Percentiles rank a stretch among this genome's conserved stretches.
These are phyloP conservation scores for Cutaneotrichosporon arboriforme DNA, from an alignment of 1,284 basidiomycete genomes.

Conservation along the genomic window DNA sequence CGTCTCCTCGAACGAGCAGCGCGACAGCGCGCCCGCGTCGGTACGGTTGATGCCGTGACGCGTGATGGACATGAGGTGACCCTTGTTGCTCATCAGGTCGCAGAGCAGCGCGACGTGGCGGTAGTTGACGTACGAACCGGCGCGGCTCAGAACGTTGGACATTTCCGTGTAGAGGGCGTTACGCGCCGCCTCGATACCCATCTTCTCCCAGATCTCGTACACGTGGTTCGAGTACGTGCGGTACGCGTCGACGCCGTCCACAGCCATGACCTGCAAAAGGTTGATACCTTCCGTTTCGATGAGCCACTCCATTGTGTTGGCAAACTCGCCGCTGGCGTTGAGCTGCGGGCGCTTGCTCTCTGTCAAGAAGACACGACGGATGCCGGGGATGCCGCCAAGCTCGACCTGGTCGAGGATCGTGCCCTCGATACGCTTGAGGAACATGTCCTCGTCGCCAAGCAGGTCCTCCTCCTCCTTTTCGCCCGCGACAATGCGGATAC, in stretches of 20 bases:
- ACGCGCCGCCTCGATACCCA: constrained; percentile 96
- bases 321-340: constrained; percentile 55
- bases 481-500: constrained; percentile 86
- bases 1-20: constrained; percentile 99
- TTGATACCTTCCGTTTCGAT: constrained; percentile 97
- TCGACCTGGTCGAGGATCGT: constrained; percentile 96
- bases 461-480: constrained; percentile 80
- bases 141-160: constrained; percentile 93
- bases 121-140: constrained; percentile 99
- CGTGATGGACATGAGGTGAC: constrained; percentile 95
- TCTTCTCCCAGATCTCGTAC: constrained; percentile 90
- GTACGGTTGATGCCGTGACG: constrained; percentile 99
- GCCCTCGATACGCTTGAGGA: constrained; percentile 91
- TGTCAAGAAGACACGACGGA: constrained; percentile 89
- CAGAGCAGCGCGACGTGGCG: constrained; percentile 91
- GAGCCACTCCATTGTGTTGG: constrained; percentile 77
- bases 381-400: constrained; percentile 85
- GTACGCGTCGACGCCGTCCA: constrained; percentile 87
- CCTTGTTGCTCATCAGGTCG: constrained; percentile 98
- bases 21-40: constrained; percentile 93
- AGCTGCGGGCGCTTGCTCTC: constrained; percentile 73
- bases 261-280: constrained; percentile 85
- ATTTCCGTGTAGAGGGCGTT: constrained; percentile 90
- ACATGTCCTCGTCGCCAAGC: constrained; percentile 87
- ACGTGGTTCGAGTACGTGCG: constrained; percentile 97